Base-by-base conservation (phyloP, 805 yeast genomes). In the Saturnispora sanitii region DNA sequence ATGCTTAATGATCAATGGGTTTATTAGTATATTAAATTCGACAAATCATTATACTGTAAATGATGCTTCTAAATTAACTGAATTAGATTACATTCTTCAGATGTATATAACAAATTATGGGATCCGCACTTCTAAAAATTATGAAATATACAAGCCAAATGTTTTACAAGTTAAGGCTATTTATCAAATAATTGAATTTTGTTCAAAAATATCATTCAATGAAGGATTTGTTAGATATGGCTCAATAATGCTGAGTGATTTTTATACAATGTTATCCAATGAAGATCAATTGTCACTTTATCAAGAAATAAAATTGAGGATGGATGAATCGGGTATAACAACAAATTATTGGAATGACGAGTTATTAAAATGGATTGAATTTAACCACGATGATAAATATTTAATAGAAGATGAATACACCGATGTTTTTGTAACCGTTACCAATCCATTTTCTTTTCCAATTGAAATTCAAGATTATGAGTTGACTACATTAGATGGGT, bases 381-480 rank as follows among this genome's bases (percentile, higher is more conserved):
- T 50, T 17, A 45, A 43, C 1, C 20, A 37, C 12, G 35, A 43
- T 4, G 45, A 47, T 6, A 50, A 45, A 4, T 38, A 46, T 15
- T 48, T 77, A 6, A 77, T 78, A 15, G 73, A 73, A 47, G 82
- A 77, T 26, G 95, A 86, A 40, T 64, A 71, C 4, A 71, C 74
- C 11, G 81, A 76, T 42, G 63, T 82, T 15, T 55, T 64, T 5
- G 61, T 84, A 2, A 61, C 66, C 3, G 52, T 88, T 7, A 87
- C 82, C 53, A 90, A 90, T 55, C 95, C 95, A 7, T 85, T 76
- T 60, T 72, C 73, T 5, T 85, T 84, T 57, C 85, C 80, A 32
- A 62, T 88, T 12, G 78, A 74, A 29, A 61, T 88, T 4, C 64
- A 66, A 16, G 70, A 70, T 23, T 53, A 81, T 3, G 51, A 61